Percentiles rank a stretch among this genome's conserved stretches.
Conservation (phyloP, 352 stramenopile genomes). For the Blastocystis sp. region DNA sequence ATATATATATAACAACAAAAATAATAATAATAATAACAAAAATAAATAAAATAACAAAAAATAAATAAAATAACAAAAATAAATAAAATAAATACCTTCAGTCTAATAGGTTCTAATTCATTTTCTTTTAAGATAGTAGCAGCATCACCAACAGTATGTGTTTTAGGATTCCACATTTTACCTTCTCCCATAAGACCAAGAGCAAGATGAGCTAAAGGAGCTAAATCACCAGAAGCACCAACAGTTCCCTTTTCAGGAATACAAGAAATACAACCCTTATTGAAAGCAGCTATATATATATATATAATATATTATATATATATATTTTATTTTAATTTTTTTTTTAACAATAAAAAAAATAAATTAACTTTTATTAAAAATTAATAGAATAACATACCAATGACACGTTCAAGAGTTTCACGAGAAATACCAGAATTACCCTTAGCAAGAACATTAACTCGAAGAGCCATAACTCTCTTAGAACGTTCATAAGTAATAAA, state of each 20-base stretch:
- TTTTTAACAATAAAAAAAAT: too few species aligned
- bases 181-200: conserved; percentile 66
- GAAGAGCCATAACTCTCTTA: conserved; percentile 61
- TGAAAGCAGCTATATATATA: conserved; percentile 61
- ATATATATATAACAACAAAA: too few species aligned
- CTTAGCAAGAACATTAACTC: conserved; percentile 65
- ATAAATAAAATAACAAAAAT: too few species aligned
- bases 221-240: conserved; percentile 62
- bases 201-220: conserved; percentile 59
- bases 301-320: too few species aligned
- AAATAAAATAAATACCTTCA: too few species aligned
- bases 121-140: conserved; percentile 55
- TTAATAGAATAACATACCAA: neutral
- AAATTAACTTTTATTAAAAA: too few species aligned
- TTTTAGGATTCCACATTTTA: conserved; percentile 54
- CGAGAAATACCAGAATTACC: conserved; percentile 60
- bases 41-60: too few species aligned
- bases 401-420: conserved; percentile 50
- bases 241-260: conserved; percentile 61
- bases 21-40: too few species aligned
- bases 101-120: conserved; percentile 52
- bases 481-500: conserved; percentile 55
- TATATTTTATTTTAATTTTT: too few species aligned
- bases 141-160: too few species aligned
- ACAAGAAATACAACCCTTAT: conserved; percentile 59